phyloP scores from a whole-genome alignment of 331 rosid genomes.

The Malus hybrid region DNA sequence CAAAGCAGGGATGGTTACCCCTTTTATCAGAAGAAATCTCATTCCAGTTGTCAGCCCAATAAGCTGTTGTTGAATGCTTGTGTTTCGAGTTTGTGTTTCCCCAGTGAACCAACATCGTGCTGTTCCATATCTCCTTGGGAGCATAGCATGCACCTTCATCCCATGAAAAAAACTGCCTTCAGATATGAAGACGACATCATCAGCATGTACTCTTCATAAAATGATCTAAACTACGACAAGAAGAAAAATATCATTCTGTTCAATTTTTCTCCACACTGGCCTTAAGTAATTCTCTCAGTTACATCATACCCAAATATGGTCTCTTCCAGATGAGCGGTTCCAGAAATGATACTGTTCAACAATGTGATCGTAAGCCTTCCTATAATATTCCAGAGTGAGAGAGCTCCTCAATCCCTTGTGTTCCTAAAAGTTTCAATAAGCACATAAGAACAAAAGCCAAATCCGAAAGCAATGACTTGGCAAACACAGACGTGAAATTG shows the following conservation, averaged over 20 bases:
- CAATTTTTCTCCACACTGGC: neutral
- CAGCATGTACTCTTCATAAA: conserved; percentile 12
- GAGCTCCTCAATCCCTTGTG: conserved; percentile 87
- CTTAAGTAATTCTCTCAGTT: conserved; percentile 6
- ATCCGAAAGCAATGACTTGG: neutral
- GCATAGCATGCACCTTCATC: conserved; percentile 99
- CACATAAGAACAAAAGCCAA: neutral
- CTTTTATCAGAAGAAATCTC: conserved; percentile 50
- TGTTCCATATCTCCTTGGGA: conserved; percentile 97
- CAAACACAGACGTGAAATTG: neutral
- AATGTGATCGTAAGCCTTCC: conserved; percentile 63
- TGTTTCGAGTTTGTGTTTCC: conserved; percentile 92
- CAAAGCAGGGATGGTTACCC: conserved; percentile 91
- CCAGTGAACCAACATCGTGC: conserved; percentile 99
- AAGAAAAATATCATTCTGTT: conserved; percentile 9
- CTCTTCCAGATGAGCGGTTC: conserved; percentile 89
- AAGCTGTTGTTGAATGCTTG: conserved; percentile 92
- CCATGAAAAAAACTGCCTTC: conserved; percentile 94
- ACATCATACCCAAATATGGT: conserved; percentile 85
- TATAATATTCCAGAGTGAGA: conserved; percentile 76
- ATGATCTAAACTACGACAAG: conserved; percentile 2
- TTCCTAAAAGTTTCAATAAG: conserved; percentile 38
- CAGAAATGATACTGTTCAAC: conserved; percentile 66
- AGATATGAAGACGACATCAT: conserved; percentile 30
- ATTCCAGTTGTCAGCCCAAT: conserved; percentile 94